A percentile compares a stretch with the other conserved stretches of the same genome.
Conservation (phyloP, 1,284 basidiomycete genomes). For the Xerocomus nothofagi region DNA sequence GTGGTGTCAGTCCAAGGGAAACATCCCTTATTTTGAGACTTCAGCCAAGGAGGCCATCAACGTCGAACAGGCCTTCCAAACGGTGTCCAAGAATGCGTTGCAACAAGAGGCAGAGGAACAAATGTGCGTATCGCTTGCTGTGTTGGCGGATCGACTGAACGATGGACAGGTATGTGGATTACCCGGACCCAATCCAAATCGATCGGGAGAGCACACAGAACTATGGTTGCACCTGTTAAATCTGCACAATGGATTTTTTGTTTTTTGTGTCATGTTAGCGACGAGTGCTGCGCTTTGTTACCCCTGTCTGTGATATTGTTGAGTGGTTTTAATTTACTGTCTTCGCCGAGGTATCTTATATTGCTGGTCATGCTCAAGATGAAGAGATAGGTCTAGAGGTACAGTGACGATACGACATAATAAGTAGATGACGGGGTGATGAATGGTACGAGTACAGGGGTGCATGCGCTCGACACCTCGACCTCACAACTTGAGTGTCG, state of each 20-base stretch:
- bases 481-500: conserved; percentile 52
- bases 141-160: conserved; percentile 16
- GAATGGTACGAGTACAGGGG: conserved; percentile 30
- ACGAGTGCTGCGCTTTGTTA: conserved; percentile 31
- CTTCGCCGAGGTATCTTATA: conserved; percentile 25
- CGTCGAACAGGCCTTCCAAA: conserved; percentile 99
- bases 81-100: conserved; percentile 97
- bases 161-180: conserved; percentile 85
- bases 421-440: conserved; percentile 14
- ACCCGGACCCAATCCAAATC: conserved; percentile 98
- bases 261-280: conserved; percentile 29
- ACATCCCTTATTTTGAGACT: conserved; percentile 99
- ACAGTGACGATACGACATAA: conserved; percentile 18
- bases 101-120: conserved; percentile 97
- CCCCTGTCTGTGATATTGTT: conserved; percentile 33
- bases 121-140: conserved; percentile 57
- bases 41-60: conserved; percentile 99
- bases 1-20: conserved; percentile 99
- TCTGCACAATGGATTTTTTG: conserved; percentile 29
- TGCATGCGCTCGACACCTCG: conserved; percentile 7
- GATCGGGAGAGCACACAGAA: conserved; percentile 91
- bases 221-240: conserved; percentile 92
- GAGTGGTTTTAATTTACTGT: conserved; percentile 39
- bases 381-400: conserved; percentile 6
- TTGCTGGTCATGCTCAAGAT: conserved; percentile 14